phyloP scores from a whole-genome alignment of 768 basidiomycete species.

The Hygrophorus pudorinus region DNA sequence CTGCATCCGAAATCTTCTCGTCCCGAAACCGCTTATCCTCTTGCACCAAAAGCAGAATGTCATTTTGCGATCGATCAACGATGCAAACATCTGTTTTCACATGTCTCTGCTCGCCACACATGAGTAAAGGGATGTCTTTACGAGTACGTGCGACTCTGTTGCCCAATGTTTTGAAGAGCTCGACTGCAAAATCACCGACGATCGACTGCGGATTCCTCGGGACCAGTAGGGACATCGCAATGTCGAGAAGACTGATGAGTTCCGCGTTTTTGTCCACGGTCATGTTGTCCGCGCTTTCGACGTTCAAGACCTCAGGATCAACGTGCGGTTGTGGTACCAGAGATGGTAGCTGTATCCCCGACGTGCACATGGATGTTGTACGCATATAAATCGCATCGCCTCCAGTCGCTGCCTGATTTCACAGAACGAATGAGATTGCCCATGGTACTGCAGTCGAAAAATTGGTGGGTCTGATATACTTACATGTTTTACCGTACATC shows the following conservation, averaged over 20 bases:
- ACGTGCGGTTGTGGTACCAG: slow-evolving; percentile 15
- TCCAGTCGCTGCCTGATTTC: slow-evolving; percentile 14
- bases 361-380: slow-evolving; percentile 11
- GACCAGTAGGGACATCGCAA: slow-evolving; percentile 4
- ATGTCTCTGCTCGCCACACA: slow-evolving; percentile 18
- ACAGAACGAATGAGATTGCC: slow-evolving; percentile 11
- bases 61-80: slow-evolving; percentile 10
- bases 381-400: slow-evolving; percentile 10
- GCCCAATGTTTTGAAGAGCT: slow-evolving; percentile 17
- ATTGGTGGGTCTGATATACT: no score
- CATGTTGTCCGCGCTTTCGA: slow-evolving; percentile 15
- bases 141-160: slow-evolving; percentile 15
- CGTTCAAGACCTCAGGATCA: slow-evolving; percentile 16
- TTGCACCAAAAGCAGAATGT: slow-evolving; percentile 16
- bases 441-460: no score
- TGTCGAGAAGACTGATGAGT: slow-evolving; percentile 4
- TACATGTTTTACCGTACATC: no score
- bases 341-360: slow-evolving; percentile 8
- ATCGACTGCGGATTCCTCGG: slow-evolving; percentile 4
- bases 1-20: slow-evolving; percentile 4
- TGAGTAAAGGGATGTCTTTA: slow-evolving; percentile 16
- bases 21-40: slow-evolving; percentile 14
- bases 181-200: slow-evolving; percentile 11
- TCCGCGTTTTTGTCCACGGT: slow-evolving; percentile 12
- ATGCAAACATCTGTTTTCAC: slow-evolving; percentile 23